Conservation (phyloP, 495 filamentous ascomycete genomes). For the Chaetomidium leptoderma region DNA sequence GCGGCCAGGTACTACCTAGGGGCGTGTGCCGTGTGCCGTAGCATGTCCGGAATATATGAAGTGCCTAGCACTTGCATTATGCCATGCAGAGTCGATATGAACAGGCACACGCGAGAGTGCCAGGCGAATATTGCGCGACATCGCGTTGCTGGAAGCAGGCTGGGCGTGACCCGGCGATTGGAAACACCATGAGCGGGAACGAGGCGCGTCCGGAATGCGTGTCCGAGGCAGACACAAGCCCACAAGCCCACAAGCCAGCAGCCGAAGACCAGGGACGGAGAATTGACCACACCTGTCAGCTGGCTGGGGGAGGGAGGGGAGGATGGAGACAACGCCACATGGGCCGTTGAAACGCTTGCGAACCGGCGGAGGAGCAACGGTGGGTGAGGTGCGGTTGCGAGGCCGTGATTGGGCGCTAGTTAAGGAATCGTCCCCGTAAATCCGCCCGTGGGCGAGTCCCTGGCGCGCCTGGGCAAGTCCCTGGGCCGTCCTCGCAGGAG, state of each 20-base stretch:
- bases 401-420: conserved; percentile 16
- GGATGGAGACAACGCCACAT: conserved; percentile 3
- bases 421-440: conserved; percentile 21
- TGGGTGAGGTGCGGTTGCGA: not conserved
- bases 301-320: not conserved
- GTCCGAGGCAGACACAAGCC: not conserved
- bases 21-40: conserved; percentile 4
- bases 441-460: conserved; percentile 8
- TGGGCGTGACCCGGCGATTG: conserved; percentile 6
- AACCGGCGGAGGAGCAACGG: not conserved
- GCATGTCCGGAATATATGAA: conserved; percentile 6
- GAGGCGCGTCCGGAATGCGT: not conserved
- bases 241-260: not conserved
- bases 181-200: not conserved
- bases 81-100: conserved; percentile 10
- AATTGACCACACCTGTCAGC: conserved; percentile 1
- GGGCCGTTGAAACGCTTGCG: conserved; percentile 14
- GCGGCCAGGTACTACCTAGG: not conserved
- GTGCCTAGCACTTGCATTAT: conserved; percentile 3
- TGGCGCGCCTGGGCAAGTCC: not conserved
- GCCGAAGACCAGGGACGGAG: not conserved
- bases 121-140: not conserved
- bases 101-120: not conserved
- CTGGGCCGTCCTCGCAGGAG: no score
- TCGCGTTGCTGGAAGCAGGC: not conserved